Base-by-base conservation (phyloP, 768 basidiomycete species). In the Auriculariales sp. region DNA sequence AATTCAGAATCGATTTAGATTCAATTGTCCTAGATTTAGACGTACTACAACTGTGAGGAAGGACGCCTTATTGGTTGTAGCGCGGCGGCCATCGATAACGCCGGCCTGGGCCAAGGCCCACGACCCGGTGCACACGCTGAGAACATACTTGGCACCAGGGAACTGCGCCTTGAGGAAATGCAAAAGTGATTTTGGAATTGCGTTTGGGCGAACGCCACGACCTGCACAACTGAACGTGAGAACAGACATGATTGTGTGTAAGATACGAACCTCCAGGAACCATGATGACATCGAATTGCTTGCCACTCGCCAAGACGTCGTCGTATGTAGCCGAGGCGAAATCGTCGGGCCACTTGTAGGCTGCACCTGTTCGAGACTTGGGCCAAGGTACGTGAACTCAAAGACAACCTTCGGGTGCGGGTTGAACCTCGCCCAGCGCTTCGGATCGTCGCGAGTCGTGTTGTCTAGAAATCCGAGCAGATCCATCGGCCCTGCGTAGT, bases 241-340 rank as follows among this genome's bases (percentile, higher is more conserved):
- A 30, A 51, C 4, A 24, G 7, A 28, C 22, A 11, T 25, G 25
- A 28, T 19, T 3, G 1, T 6, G 1, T 7, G 10, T 45, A 27
- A 12, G 11, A 6, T 4, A 30, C 14, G 30, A 51, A 64, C 63
- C 62, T 46, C 61, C 62, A 9, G 63, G 62, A 10, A 64, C 55
- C 28, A 61, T 47, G 33, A 64, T 50, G n/a, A 63, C 59, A 45
- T 64, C 62, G 42, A 57, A 62, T 51, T 62, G 62, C 39, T 44
- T 31, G 24, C 59, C 57, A 24, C 48, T 53, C 39, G 58, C 53
- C 15, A 57, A 49, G 5, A 54, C 54, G 5, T 54, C 55, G n/a
- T 58, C 55, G 50, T 64, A 63, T 4, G 55, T 63, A 28, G 53
- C 29, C 14, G 54, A 10, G 61, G 59, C 10, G 56, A 46, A 5